These are phyloP conservation scores for Cladophialophora immunda DNA, from an alignment of 2,329 filamentous ascomycete species.

Conservation along the genomic window DNA sequence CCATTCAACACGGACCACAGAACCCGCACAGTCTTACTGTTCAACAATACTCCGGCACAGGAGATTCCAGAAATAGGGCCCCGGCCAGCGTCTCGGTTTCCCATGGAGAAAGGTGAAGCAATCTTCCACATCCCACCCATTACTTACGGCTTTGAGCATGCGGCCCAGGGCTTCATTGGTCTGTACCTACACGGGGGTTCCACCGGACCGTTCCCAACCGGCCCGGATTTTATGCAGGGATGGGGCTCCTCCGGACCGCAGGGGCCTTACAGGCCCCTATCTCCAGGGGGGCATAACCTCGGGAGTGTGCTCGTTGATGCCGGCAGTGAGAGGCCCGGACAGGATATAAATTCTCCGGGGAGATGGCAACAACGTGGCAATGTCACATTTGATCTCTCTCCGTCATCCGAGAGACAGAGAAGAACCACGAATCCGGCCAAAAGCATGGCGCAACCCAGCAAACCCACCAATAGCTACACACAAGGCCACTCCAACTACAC, in stretches of 20 bases:
- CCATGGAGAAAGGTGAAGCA: no score
- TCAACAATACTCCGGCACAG: background rate
- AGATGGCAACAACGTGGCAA: no score
- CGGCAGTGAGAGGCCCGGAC: background rate
- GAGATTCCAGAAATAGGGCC: background rate
- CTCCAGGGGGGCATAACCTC: background rate
- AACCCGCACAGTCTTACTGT: background rate
- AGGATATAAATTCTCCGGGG: background rate
- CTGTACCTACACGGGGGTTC: background rate
- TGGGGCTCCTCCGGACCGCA: background rate
- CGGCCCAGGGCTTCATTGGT: no score
- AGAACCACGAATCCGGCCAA: no score
- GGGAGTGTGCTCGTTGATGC: no score
- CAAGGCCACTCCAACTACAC: conserved; percentile 53
- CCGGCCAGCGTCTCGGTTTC: no score
- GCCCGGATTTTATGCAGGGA: background rate
- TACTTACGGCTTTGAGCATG: background rate
- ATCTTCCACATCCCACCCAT: no score
- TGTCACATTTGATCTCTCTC: no score
- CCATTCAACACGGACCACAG: background rate
- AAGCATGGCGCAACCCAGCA: conserved; percentile 26
- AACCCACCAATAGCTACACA: conserved; percentile 30
- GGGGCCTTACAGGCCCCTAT: background rate
- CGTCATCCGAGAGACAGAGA: no score
- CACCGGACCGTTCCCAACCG: background rate